Evolutionary conservation across 345 rosid genomes (phyloP).

Genomic region (Iberis pinnata): DNA sequence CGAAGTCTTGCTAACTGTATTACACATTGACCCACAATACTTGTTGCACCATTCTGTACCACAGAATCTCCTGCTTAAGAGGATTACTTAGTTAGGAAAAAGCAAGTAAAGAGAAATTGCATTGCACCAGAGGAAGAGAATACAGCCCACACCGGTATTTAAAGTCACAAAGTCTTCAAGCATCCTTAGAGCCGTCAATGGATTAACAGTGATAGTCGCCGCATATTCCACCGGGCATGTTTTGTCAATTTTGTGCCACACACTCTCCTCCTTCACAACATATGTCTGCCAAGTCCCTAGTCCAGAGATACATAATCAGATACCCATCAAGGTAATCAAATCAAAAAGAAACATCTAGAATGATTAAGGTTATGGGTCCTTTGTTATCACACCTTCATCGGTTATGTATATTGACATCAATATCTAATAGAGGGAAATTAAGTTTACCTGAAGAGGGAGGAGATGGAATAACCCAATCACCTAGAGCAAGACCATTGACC

Average conservation of each 20-base stretch:
- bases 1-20: conserved; percentile 69
- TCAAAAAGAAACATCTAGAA: too few species aligned
- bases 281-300: conserved; percentile 83
- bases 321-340: too few species aligned
- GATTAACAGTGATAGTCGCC: conserved; percentile 81
- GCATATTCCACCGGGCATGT: conserved; percentile 73
- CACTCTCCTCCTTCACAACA: conserved; percentile 59
- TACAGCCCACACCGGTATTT: conserved; percentile 47
- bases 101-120: background rate
- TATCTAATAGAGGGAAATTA: background rate
- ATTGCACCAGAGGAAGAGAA: background rate
- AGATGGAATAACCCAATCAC: conserved; percentile 84
- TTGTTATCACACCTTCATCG: background rate
- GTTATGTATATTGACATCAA: background rate
- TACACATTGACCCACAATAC: conserved; percentile 82
- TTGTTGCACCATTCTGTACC: conserved; percentile 91
- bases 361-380: too few species aligned
- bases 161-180: conserved; percentile 65
- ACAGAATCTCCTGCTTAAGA: conserved; percentile 56
- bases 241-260: conserved; percentile 79
- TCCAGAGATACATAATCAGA: too few species aligned
- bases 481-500: conserved; percentile 52
- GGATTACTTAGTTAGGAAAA: too few species aligned
- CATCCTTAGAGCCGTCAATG: conserved; percentile 81
- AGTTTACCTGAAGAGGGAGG: conserved; percentile 70